Conservation (phyloP, 2,329 filamentous ascomycete genomes). For the Simplicillium sp. region DNA sequence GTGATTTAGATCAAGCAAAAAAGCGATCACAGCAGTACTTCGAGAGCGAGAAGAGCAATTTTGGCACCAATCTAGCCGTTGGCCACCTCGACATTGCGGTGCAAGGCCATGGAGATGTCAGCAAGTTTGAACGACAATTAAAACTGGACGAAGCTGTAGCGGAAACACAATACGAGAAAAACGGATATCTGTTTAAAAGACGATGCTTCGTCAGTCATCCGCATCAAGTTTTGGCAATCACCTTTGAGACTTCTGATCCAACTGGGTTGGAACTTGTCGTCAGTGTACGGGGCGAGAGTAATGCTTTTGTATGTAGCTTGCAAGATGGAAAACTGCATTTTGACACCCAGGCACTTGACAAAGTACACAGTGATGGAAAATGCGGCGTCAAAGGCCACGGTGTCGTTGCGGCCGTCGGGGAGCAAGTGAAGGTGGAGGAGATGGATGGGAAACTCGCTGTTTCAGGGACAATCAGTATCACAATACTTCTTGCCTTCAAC, state of each 20-base stretch:
- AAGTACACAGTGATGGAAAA: slow-evolving; percentile 5
- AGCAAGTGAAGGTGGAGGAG: slow-evolving; percentile 2
- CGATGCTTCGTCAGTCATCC: slow-evolving; percentile 4
- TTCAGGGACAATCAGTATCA: slow-evolving; percentile 3
- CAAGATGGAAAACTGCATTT: slow-evolving; percentile 2
- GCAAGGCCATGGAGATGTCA: slow-evolving; percentile 1
- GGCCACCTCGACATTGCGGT: slow-evolving; percentile 2
- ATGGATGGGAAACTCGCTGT: slow-evolving; percentile 1
- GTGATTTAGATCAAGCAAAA: slow-evolving; percentile 2
- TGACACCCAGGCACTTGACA: slow-evolving; percentile 4
- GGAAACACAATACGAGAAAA: slow-evolving; percentile 1
- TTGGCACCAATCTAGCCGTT: slow-evolving; percentile 6
- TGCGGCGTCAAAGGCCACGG: slow-evolving; percentile 5
- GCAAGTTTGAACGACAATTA: slow-evolving; percentile 3
- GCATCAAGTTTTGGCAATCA: slow-evolving; percentile 3
- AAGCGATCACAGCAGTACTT: slow-evolving; percentile 4
- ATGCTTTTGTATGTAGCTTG: slow-evolving; percentile 3
- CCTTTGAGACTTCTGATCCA: slow-evolving; percentile 2
- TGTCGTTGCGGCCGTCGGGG: slow-evolving; percentile 1
- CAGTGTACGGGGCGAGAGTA: slow-evolving; percentile 2
- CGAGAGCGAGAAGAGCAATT: slow-evolving; percentile 5
- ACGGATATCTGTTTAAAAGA: slow-evolving; percentile 1
- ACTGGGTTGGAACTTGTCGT: slow-evolving; percentile 1
- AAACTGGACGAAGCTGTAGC: slow-evolving; percentile 5
- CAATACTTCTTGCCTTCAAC: slow-evolving; percentile 3